These are phyloP conservation scores for Canariomyces notabilis DNA, from an alignment of 2,329 filamentous ascomycete species.

Conservation along the genomic window DNA sequence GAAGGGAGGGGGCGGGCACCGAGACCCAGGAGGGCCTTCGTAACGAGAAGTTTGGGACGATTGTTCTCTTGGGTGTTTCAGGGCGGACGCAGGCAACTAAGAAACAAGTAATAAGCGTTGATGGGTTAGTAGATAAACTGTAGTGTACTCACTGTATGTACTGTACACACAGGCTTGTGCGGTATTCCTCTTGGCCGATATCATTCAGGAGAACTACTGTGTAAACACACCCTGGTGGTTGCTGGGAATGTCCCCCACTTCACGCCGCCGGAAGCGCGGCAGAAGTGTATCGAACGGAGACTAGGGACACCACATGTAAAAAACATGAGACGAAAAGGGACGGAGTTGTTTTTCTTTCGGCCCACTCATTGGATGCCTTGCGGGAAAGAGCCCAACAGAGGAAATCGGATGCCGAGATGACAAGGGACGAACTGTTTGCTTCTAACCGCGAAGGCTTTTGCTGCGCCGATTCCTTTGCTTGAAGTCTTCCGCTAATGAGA, in stretches of 20 bases:
- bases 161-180: no score
- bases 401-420: not conserved
- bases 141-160: no score
- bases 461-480: not conserved
- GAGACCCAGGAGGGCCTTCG: no score
- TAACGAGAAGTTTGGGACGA: no score
- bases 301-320: not conserved
- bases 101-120: not conserved
- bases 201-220: slow-evolving; percentile 23
- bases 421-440: not conserved
- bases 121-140: no score
- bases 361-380: not conserved
- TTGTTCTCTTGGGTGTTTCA: no score
- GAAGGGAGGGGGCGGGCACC: not conserved
- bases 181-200: slow-evolving; percentile 12
- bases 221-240: slow-evolving; percentile 18
- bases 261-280: slow-evolving; percentile 26
- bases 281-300: slow-evolving; percentile 12
- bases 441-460: not conserved
- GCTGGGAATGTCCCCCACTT: slow-evolving; percentile 12
- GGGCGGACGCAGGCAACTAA: not conserved
- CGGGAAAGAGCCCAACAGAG: not conserved
- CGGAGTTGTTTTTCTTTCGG: not conserved
- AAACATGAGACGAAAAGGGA: slow-evolving; percentile 24
- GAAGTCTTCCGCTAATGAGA: not conserved